Evolutionary conservation across 148 eudicot genomes (phyloP), one percentile per base, ranked within the genome.

Genomic region (Polygonum maritimum): DNA sequence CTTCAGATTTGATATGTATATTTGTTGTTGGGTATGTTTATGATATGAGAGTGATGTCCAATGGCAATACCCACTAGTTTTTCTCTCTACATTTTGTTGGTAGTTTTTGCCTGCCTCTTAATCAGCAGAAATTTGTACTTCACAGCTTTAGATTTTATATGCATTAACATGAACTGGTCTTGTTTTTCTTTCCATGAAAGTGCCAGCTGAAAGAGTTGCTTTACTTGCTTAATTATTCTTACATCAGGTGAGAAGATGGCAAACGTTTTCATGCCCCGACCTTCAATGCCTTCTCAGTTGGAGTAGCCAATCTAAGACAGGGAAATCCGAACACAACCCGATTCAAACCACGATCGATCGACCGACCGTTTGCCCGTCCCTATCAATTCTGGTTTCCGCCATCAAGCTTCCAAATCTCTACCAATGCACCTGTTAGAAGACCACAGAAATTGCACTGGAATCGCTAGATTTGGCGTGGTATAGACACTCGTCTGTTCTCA

Each of bases 201-300:
- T 54, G 58, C 22, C 21, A 54, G 18, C 58, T 54, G 5, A n/a
- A n/a, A 54, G 9, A 54, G 58, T 54, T n/a, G 58, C 58, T 18
- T 54, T 1, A n/a, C n/a, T n/a, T n/a, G n/a, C n/a, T n/a, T n/a
- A n/a, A 4, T 1, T 54, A 1, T 12, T 65, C 39, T 35, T 71
- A 12, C 40, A 40, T 71, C 48, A 51, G 57, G 75, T n/a, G 57
- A 10, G 36, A 18, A 76, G 26, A 91, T 91, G 97, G 92, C 90
- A 0, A 83, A 78, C 72, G 36, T 87, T 33, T 71, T 83, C 13
- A 60, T 78, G 39, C 86, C 63, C 88, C 98, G 5, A 70, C 84
- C 40, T 79, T 87, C 2, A 58, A 74, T 76, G 57, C 79, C 70
- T 84, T 81, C 70, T 40, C 89, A 52, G 77, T 78, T 49, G 81